These are phyloP conservation scores for Crassisporium funariophilum DNA, from an alignment of 768 basidiomycete species.

Conservation along the genomic window DNA sequence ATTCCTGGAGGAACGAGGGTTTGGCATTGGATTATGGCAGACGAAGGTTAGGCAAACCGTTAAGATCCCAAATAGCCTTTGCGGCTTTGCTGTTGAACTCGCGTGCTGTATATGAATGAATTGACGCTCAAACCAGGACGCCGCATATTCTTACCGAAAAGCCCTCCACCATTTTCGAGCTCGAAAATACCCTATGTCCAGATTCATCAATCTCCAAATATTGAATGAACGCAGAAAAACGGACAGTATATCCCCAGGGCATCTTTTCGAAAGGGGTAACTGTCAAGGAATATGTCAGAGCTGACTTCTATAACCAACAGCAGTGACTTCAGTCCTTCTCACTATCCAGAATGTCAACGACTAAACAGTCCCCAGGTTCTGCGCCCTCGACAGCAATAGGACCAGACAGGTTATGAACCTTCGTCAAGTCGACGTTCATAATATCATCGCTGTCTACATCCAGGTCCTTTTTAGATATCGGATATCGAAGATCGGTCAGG, in stretches of 20 bases:
- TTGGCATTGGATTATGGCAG: neutral
- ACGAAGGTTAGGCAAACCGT: conserved; percentile 42
- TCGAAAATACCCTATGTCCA: conserved; percentile 66
- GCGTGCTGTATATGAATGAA: conserved; percentile 38
- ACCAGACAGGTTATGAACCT: conserved; percentile 76
- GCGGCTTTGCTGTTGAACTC: conserved; percentile 72
- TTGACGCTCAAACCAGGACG: neutral
- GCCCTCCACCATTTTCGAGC: conserved; percentile 69
- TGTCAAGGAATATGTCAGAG: conserved; percentile 21
- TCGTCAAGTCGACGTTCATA: conserved; percentile 61
- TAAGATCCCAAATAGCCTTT: conserved; percentile 83
- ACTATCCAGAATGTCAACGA: conserved; percentile 82
- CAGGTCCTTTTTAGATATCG: neutral
- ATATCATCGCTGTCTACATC: conserved; percentile 64
- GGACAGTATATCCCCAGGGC: conserved; percentile 81
- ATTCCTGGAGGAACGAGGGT: conserved; percentile 42
- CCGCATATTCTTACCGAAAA: conserved; percentile 51
- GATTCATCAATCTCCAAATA: neutral
- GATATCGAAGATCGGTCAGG: neutral
- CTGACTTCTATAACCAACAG: neutral
- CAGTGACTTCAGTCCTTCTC: conserved; percentile 9
- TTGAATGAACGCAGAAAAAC: conserved; percentile 8
- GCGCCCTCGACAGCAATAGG: conserved; percentile 76
- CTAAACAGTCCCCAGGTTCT: conserved; percentile 77
- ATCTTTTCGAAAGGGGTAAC: conserved; percentile 70